Conservation (phyloP, 179 eudicot species). For the Heliamphora pulchella region DNA sequence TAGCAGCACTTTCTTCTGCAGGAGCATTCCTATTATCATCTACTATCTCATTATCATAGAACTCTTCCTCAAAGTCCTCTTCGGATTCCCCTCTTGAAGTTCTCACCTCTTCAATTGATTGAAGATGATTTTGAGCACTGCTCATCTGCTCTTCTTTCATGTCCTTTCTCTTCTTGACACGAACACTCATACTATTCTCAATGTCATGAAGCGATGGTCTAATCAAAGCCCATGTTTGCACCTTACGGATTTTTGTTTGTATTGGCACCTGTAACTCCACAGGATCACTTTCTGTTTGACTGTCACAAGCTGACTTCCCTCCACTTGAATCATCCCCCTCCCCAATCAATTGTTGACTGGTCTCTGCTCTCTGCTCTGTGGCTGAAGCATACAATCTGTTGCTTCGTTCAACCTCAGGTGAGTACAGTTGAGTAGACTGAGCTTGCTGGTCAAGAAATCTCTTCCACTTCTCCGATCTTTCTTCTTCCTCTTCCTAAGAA, state of each 20-base stretch:
- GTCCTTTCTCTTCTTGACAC: conserved; percentile 48
- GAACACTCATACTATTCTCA: conserved; percentile 75
- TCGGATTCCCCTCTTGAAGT: conserved; percentile 54
- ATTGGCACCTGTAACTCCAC: conserved; percentile 27
- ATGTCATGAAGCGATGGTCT: conserved; percentile 65
- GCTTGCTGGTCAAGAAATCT: conserved; percentile 58
- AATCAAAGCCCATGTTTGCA: conserved; percentile 68
- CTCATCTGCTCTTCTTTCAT: conserved; percentile 29
- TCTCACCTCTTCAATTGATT: conserved; percentile 47
- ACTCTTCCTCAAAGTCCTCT: conserved; percentile 96
- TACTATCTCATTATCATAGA: conserved; percentile 84
- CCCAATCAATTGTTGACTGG: conserved; percentile 22
- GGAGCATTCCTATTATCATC: conserved; percentile 44
- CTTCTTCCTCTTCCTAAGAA: conserved; percentile 95
- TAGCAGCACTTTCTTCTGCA: conserved; percentile 13
- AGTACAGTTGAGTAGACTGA: conserved; percentile 36
- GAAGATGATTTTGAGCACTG: conserved; percentile 30
- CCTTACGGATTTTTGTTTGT: conserved; percentile 38
- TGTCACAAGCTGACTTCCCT: conserved; percentile 20
- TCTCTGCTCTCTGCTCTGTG: conserved; percentile 21
- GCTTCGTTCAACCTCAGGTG: conserved; percentile 19
- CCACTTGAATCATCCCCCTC: conserved; percentile 21
- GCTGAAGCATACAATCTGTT: conserved; percentile 14
- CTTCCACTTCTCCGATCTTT: conserved; percentile 90
- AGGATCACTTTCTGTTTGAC: conserved; percentile 25